Percentiles rank a stretch among this genome's conserved stretches.
Conservation (phyloP, 2,329 filamentous ascomycete genomes). For the Claviceps spartinae region DNA sequence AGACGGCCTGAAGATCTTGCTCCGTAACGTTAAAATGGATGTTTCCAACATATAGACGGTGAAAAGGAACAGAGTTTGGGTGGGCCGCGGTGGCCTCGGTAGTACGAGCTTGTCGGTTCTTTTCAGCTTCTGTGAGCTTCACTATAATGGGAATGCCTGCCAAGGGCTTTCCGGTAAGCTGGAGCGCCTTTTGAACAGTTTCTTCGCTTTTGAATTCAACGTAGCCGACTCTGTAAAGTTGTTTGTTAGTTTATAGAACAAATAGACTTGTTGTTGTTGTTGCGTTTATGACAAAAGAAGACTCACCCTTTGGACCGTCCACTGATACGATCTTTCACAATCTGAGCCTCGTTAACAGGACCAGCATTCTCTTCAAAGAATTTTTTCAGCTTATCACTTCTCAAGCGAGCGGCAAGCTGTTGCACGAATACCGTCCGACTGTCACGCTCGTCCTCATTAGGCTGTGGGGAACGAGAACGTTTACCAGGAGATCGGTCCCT, state of each 20-base stretch:
- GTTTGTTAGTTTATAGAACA: neutral
- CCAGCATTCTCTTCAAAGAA: constrained; percentile 96
- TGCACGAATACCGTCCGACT: constrained; percentile 96
- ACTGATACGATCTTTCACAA: constrained; percentile 94
- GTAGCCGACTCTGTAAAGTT: constrained; percentile 67
- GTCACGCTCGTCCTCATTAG: constrained; percentile 92
- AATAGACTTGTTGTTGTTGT: neutral
- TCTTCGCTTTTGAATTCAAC: constrained; percentile 98
- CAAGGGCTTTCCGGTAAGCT: constrained; percentile 97
- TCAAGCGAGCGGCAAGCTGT: constrained; percentile 85
- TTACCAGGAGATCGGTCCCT: constrained; percentile 32
- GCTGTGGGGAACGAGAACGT: constrained; percentile 49
- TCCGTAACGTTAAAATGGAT: constrained; percentile 99
- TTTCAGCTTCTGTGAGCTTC: constrained; percentile 96
- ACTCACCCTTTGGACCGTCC: constrained; percentile 91
- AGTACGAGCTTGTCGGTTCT: constrained; percentile 90
- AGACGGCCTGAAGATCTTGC: constrained; percentile 87
- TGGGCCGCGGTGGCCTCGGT: constrained; percentile 55
- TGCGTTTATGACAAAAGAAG: neutral
- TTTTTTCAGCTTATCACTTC: constrained; percentile 80
- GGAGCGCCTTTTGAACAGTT: constrained; percentile 81
- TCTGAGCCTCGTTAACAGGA: constrained; percentile 91
- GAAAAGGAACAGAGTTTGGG: constrained; percentile 82
- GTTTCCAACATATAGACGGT: constrained; percentile 96
- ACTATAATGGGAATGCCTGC: constrained; percentile 98